Conservation (phyloP, 2,329 filamentous ascomycete species). For the Ramularia collo-cygni region DNA sequence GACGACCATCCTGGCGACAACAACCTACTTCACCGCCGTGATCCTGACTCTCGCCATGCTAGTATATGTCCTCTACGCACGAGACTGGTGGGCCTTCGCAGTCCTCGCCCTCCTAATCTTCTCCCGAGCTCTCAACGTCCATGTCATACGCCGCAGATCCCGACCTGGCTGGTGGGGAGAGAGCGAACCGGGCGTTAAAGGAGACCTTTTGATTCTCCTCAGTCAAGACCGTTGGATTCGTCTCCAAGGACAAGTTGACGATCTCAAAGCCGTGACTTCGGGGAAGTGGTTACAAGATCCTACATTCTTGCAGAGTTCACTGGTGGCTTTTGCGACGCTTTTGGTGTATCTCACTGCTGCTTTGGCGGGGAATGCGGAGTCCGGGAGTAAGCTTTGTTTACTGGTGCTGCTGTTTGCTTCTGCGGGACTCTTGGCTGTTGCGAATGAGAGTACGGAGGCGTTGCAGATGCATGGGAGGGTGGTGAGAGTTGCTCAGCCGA, state of each 20-base stretch:
- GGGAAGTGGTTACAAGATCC: conserved; percentile 50
- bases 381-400: conserved; percentile 47
- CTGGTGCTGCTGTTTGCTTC: conserved; percentile 47
- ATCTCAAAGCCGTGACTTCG: conserved; percentile 54
- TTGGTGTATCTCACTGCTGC: conserved; percentile 48
- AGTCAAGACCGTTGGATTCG: conserved; percentile 46
- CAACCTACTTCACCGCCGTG: conserved; percentile 9
- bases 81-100: conserved; percentile 41
- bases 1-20: background rate
- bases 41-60: conserved; percentile 11
- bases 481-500: conserved; percentile 21
- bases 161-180: conserved; percentile 26
- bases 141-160: conserved; percentile 49
- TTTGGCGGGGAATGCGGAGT: conserved; percentile 49
- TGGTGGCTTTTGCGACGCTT: conserved; percentile 49
- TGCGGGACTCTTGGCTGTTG: conserved; percentile 48
- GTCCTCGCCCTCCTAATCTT: conserved; percentile 46
- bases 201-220: conserved; percentile 49
- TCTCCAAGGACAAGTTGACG: conserved; percentile 48
- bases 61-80: conserved; percentile 4
- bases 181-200: conserved; percentile 29
- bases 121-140: conserved; percentile 51
- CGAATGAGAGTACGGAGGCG: conserved; percentile 45
- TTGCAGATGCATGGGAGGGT: conserved; percentile 47
- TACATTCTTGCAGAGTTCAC: conserved; percentile 45